Evolutionary conservation across 805 yeast species (phyloP).

Genomic region (Kodamaea hsintzibuensis): DNA sequence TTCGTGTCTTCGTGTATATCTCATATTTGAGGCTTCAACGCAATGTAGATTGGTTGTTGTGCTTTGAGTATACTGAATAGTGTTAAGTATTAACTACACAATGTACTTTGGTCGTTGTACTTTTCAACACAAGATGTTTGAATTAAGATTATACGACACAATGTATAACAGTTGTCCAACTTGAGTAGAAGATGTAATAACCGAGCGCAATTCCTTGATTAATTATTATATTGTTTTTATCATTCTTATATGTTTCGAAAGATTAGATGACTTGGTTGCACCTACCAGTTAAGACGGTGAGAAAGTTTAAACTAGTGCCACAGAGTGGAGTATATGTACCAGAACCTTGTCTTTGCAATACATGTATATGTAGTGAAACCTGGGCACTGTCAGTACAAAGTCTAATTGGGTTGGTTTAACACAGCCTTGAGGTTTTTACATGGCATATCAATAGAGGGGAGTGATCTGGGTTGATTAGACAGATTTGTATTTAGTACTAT

Average conservation of each 20-base stretch:
- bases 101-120: neutral
- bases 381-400: neutral
- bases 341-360: neutral
- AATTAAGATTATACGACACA: neutral
- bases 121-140: neutral
- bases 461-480: neutral
- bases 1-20: neutral
- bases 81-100: neutral
- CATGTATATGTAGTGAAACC: neutral
- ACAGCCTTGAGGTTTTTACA: neutral
- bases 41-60: neutral
- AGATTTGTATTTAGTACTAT: neutral
- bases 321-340: neutral
- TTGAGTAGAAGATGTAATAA: neutral
- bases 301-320: neutral
- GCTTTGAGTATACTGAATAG: neutral
- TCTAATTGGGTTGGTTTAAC: no score
- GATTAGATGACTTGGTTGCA: neutral
- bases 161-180: neutral
- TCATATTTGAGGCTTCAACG: neutral
- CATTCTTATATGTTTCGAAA: neutral
- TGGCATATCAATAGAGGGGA: neutral
- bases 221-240: no score
- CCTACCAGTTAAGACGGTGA: no score
- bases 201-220: no score